Evolutionary conservation across 2,329 filamentous ascomycete genomes (phyloP), one percentile per base, ranked within the genome.

Genomic region (Xylaria sp.): DNA sequence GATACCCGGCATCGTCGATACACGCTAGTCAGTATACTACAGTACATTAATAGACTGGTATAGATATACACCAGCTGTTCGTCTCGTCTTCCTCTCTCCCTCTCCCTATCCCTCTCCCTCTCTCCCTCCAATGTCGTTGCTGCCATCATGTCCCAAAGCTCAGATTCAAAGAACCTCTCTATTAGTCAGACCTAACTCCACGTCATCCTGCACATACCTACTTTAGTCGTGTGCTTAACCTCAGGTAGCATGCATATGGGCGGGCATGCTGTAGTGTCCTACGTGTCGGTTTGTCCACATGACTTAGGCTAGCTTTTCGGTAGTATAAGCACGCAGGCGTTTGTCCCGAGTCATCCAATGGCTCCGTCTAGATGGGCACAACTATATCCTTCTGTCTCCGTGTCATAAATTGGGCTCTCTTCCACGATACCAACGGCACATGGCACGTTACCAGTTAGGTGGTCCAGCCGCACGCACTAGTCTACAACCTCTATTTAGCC

Each of bases 241-340:
- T 15, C 49, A 62, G 51, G 67, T 70, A 56, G 64, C 12, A 70
- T 70, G 70, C 67, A 71, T 67, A 48, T 23, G 41, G 49, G 46
- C 58, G 58, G 48, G 58, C 61, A 66, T 57, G 64, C 62, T 68
- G 67, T 70, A 56, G 67, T 71, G 64, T 52, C 67, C 64, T 72
- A 72, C 70, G 70, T 72, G 63, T 70, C 58, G 64, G 56, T 68
- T 64, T 62, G 64, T 61, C 48, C 70, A 72, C 70, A 70, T 72
- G 70, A 72, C 70, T 66, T 62, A 20, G 59, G 12, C 56, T 58
- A 20, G 12, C 33, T 43, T 31, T 43, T 46, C 56, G 23, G 39
- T 18, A 28, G 43, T 41, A 62, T 55, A 48, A 43, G 55, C 48
- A 48, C 31, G 55, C 48, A 62, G 43, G 33, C 41, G 55, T 64